Evolutionary conservation across 345 rosid genomes (phyloP).

Genomic region (Citropsis articulata): DNA sequence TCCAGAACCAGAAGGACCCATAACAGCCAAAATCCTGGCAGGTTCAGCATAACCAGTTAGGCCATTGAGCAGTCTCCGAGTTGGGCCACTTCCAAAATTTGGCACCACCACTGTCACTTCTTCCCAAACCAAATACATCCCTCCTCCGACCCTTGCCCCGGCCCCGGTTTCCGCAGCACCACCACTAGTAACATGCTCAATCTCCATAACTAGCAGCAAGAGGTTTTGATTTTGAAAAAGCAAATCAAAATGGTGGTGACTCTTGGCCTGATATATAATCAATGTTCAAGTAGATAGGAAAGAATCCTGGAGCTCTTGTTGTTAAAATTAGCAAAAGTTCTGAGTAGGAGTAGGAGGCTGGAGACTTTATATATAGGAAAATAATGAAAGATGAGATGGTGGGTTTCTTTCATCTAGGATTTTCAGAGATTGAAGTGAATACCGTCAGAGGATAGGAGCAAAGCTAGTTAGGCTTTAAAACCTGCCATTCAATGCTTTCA

Average conservation of each 20-base stretch:
- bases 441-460: background rate
- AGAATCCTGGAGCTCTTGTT: background rate
- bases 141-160: background rate
- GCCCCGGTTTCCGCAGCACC: background rate
- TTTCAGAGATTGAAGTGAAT: background rate
- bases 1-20: constrained; percentile 30
- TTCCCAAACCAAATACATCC: constrained; percentile 61
- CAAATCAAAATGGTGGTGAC: too few relatives aligned
- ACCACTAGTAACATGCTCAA: background rate
- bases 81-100: constrained; percentile 53
- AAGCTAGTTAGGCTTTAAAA: background rate
- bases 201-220: constrained; percentile 6
- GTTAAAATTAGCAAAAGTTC: background rate
- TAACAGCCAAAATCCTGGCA: constrained; percentile 74
- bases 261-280: too few relatives aligned
- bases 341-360: background rate
- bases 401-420: background rate
- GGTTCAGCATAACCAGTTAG: constrained; percentile 75
- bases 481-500: background rate
- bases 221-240: too few relatives aligned
- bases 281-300: too few relatives aligned
- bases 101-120: constrained; percentile 68
- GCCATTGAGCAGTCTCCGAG: constrained; percentile 63
- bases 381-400: background rate
- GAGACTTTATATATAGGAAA: background rate